These are phyloP conservation scores for Chaetomium olivaceum DNA, from an alignment of 2,329 filamentous ascomycete genomes.

Conservation along the genomic window DNA sequence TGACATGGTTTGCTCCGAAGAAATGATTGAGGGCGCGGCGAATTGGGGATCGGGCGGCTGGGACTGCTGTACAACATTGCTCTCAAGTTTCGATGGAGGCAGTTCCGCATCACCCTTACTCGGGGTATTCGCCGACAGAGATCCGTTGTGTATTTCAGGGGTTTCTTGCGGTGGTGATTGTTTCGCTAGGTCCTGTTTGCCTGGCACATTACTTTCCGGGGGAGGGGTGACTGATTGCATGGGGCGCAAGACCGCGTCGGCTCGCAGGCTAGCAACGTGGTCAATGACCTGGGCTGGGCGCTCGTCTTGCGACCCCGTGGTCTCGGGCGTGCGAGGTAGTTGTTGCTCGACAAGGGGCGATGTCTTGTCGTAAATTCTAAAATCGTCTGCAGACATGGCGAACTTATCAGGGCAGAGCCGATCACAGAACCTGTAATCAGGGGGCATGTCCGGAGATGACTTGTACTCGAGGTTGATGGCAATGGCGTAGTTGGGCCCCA, in stretches of 20 bases:
- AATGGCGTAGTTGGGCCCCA: conserved; percentile 33
- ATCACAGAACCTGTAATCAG: conserved; percentile 31
- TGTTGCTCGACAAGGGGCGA: neutral
- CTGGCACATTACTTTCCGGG: neutral
- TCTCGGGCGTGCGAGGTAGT: conserved; percentile 13
- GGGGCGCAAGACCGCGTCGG: neutral
- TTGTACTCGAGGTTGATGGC: conserved; percentile 34
- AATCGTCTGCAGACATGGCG: conserved; percentile 32
- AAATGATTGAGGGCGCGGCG: neutral
- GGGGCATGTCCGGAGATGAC: conserved; percentile 32
- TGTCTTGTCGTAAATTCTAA: conserved; percentile 25
- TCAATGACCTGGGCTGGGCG: neutral
- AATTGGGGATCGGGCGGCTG: neutral
- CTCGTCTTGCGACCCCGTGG: conserved; percentile 12
- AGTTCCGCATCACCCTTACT: neutral
- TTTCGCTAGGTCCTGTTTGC: neutral
- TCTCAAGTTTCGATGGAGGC: neutral
- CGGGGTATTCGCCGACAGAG: neutral
- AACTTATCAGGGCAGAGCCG: conserved; percentile 32
- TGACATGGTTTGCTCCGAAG: neutral
- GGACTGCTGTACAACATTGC: neutral
- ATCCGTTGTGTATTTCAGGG: neutral
- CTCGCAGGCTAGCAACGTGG: neutral
- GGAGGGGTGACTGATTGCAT: conserved; percentile 20
- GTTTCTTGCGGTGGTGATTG: neutral